Base-by-base conservation (phyloP, 352 stramenopile species). In the Pythium pyrilobum region DNA sequence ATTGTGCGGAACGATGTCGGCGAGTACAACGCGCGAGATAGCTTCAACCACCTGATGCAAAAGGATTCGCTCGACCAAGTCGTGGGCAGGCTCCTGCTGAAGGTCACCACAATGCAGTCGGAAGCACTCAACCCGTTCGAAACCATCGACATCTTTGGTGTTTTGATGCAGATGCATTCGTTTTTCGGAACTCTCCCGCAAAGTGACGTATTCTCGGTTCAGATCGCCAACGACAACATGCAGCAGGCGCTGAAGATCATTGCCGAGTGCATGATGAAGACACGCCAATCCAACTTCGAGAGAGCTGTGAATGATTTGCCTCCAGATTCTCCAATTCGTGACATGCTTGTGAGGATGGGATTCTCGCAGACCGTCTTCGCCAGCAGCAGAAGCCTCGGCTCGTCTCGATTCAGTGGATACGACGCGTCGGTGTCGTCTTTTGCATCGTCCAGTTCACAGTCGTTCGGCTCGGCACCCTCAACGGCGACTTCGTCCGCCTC, bases 131-230 rank as follows among this genome's bases (percentile, higher is more conserved):
- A 80, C 23, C 80, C 81, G 0, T 92, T 92, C 28, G 78, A 89
- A 60, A 69, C 69, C 11, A 83, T 92, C 44, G 77, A 95, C 47
- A 71, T 95, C 18, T 92, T 86, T 33, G 80, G 77, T 34, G 73
- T 92, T 21, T 64, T 94, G 28, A 91, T 91, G 77, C 77, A 91
- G 52, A 91, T 92, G 81, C 81, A 94, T 50, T 86, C 71, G 31
- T 91, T 92, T 57, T 92, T 94, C 40, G 81, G 79, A 6, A 92
- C 79, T 11, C 64, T 91, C 16, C 72, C 81, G 9, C 56, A 73
- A 36, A 79, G 55, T 8, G 74, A 92, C 34, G 46, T 87, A 4
- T 86, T 90, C 40, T 72, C 75, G 10, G 74, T 81, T 18, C 73
- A 88, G 38, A 86, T 85, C 25, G 84, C 84, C 8, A 81, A 87